These are phyloP conservation scores for Cyberlindnera amylophila DNA, from an alignment of 805 yeast genomes.

Conservation along the genomic window DNA sequence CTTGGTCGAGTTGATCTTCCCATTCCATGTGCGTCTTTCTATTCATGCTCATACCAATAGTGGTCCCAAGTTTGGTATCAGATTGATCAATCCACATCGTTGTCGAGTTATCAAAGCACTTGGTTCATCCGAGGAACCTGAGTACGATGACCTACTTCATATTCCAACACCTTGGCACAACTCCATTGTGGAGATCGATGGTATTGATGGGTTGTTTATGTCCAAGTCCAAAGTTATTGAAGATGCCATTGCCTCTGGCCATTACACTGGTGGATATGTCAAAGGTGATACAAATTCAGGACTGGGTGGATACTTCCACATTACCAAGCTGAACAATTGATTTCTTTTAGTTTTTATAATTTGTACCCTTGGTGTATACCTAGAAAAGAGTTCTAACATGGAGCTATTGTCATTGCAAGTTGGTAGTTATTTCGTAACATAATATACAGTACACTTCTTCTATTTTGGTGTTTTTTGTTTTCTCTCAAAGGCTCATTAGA, in stretches of 20 bases:
- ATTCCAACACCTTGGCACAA: slow-evolving; percentile 70
- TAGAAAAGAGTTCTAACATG: too few species aligned
- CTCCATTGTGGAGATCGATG: slow-evolving; percentile 41
- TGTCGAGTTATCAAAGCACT: slow-evolving; percentile 45
- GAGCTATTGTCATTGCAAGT: slow-evolving; percentile 1
- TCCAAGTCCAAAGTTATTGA: slow-evolving; percentile 35
- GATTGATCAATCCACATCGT: slow-evolving; percentile 38
- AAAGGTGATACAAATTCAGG: slow-evolving; percentile 19
- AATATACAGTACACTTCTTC: slow-evolving; percentile 4
- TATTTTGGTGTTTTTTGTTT: neutral
- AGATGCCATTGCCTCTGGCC: slow-evolving; percentile 36
- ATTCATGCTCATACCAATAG: slow-evolving; percentile 57
- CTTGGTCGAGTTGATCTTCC: slow-evolving; percentile 54
- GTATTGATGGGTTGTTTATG: slow-evolving; percentile 30
- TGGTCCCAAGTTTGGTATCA: slow-evolving; percentile 59
- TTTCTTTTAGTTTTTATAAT: neutral
- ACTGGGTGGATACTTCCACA: slow-evolving; percentile 3
- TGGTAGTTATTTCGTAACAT: slow-evolving; percentile 4
- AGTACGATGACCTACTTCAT: slow-evolving; percentile 49
- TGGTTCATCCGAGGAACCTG: slow-evolving; percentile 36
- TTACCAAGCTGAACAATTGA: neutral
- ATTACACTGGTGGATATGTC: slow-evolving; percentile 33
- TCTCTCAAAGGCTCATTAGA: slow-evolving; percentile 24
- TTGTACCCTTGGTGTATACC: too few species aligned
- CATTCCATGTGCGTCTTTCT: slow-evolving; percentile 55